Base-by-base conservation (phyloP, 2,329 filamentous ascomycete genomes). In the Cyphellophora europaea region DNA sequence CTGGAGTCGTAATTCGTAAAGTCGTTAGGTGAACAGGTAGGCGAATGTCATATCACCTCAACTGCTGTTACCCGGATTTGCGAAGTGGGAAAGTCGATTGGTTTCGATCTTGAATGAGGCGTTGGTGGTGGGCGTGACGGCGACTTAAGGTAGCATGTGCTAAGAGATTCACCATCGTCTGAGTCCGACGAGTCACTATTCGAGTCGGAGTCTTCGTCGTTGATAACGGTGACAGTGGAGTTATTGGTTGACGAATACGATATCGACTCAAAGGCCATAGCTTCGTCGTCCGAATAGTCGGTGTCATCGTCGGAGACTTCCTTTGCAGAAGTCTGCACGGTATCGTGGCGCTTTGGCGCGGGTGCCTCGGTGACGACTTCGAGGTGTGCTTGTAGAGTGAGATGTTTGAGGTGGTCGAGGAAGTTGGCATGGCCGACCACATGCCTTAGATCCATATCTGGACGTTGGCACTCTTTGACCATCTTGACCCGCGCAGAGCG, bases 371-470 rank as follows among this genome's bases (percentile, higher is more conserved):
- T 8, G 21, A 25, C n/a, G 21, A 25, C n/a, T n/a, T 25, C 21
- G 21, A 25, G 21, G n/a, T 25, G 21, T 25, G 21, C 21, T 25
- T 25, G 21, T 25, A 25, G 21, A 8, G 21, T 25, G 21, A 25
- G 8, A 25, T 25, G 8, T n/a, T 25, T 32, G 6, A 32, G 30
- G n/a, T 18, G 30, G 12, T 32, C 30, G 8, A 32, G 30, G 30
- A 32, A 32, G 30, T 32, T 32, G 12, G 30, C 30, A 12, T 32
- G 30, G 3, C 30, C 30, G 19, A 32, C 30, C 14, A 16, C 16
- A 12, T 32, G 30, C 6, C 30, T 16, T 2, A 32, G 30, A 19
- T 32, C 30, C 11, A 18, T 16, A 11, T 32, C 15, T 8, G 30
- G 19, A 10, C 19, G 16, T 16, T 18, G 14, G 8, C 30, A 18